Base-by-base conservation (phyloP, 2,329 filamentous ascomycete species). In the Onygena corvina region DNA sequence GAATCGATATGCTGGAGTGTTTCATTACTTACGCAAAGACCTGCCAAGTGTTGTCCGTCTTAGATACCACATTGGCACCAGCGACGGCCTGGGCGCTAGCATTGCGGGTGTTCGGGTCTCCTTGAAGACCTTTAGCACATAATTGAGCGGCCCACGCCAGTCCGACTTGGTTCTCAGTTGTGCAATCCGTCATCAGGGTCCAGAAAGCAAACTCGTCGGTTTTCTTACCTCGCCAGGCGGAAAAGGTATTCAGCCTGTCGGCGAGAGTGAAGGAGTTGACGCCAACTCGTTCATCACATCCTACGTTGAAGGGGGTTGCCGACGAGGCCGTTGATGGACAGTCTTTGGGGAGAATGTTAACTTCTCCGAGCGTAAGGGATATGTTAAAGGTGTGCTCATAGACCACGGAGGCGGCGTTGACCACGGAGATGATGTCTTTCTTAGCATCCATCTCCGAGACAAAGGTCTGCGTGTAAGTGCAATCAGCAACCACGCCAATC, bases 301-400 rank as follows among this genome's bases (percentile, higher is more conserved):
- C 77, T 48, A 86, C 72, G 61, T 98, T 98, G 88, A 90, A 98
- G 1, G 81, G 81, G 0, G 85, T 81, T 3, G 80, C 76, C 1
- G 77, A 61, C 7, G 81, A 74, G 4, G 83, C 70, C 0, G 79
- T 76, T 3, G 78, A 77, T 0, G 90, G 86, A 60, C 92, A 98
- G n/a, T 72, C 71, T 3, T 75, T 67, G 38, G 86, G 79, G 50
- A 79, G 86, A 53, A 95, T 78, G 25, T 87, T 84, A 48, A 98
- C 67, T 61, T 94, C 94, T 57, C 83, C 80, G 52, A 98, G 79
- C 36, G 88, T 92, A 30, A 98, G 79, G 0, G 89, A 90, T 59
- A 98, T 90, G 66, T 95, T 95, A 71, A 98, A 96, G 5, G 85
- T 85, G 58, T 75, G 79, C 65, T 98, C 92, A 61, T 92, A 98